phyloP scores from a whole-genome alignment of 2,329 filamentous ascomycete species.

The Trichoderma harzianum region DNA sequence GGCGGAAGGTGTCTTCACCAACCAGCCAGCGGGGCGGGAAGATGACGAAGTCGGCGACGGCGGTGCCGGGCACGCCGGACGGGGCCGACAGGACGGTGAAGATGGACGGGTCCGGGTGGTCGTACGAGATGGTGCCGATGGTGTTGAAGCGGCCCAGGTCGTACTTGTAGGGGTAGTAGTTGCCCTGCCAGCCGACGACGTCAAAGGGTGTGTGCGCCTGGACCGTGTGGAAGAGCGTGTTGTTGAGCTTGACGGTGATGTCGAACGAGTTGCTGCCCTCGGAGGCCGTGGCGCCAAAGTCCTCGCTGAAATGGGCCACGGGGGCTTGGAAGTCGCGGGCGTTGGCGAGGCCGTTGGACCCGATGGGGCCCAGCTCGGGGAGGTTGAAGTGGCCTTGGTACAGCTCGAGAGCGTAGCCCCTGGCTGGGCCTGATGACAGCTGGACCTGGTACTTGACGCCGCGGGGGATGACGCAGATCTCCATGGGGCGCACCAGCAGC shows the following conservation, averaged over 20 bases:
- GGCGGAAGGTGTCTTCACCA: conserved; percentile 66
- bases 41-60: conserved; percentile 69
- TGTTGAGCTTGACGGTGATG: conserved; percentile 62
- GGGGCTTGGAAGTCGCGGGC: conserved; percentile 72
- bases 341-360: conserved; percentile 72
- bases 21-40: conserved; percentile 72
- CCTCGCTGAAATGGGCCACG: conserved; percentile 66
- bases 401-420: conserved; percentile 73
- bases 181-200: conserved; percentile 78
- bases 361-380: conserved; percentile 70
- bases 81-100: conserved; percentile 69
- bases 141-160: conserved; percentile 74
- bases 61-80: conserved; percentile 57
- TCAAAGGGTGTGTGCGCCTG: conserved; percentile 75
- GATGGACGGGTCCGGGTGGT: conserved; percentile 77
- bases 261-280: conserved; percentile 41
- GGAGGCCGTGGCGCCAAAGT: conserved; percentile 40
- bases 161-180: conserved; percentile 79
- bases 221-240: conserved; percentile 58
- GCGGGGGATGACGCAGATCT: conserved; percentile 73
- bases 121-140: conserved; percentile 68
- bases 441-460: conserved; percentile 71
- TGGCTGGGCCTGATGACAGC: conserved; percentile 58
- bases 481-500: conserved; percentile 71
- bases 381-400: conserved; percentile 70